Evolutionary conservation across 1,284 basidiomycete species (phyloP).

Genomic region (Moesziomyces antarcticus): DNA sequence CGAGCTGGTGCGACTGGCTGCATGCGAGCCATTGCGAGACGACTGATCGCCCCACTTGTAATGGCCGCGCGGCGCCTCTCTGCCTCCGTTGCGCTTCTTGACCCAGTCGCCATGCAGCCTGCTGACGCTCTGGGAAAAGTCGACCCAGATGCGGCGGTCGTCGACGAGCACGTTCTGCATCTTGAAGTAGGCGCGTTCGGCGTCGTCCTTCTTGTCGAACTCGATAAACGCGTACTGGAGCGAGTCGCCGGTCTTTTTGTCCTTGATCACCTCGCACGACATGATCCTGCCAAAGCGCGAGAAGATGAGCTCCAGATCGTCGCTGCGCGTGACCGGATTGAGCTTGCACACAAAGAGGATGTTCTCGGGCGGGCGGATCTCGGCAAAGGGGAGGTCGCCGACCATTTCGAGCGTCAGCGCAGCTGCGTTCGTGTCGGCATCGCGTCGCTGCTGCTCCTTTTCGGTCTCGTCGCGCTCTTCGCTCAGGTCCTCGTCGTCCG

Average conservation of each 20-base stretch:
- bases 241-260: constrained; percentile 94
- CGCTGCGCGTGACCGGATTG: constrained; percentile 92
- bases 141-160: constrained; percentile 97
- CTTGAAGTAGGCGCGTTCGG: constrained; percentile 97
- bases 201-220: constrained; percentile 90
- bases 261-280: constrained; percentile 95
- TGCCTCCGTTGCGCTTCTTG: constrained; percentile 56
- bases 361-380: constrained; percentile 96
- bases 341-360: constrained; percentile 99
- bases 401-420: constrained; percentile 99
- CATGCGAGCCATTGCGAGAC: background rate
- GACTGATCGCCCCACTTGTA: constrained; percentile 9
- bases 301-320: constrained; percentile 97
- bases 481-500: constrained; percentile 73
- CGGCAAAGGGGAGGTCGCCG: constrained; percentile 96
- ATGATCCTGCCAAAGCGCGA: constrained; percentile 93
- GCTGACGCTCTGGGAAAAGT: constrained; percentile 83
- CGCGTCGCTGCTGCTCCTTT: constrained; percentile 80
- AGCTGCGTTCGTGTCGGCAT: constrained; percentile 87
- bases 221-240: constrained; percentile 99
- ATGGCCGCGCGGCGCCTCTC: constrained; percentile 58
- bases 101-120: constrained; percentile 71
- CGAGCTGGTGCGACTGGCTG: constrained; percentile 4
- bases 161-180: constrained; percentile 99
- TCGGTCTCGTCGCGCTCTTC: constrained; percentile 79